These are phyloP conservation scores for Dujonia santamariae DNA, from an alignment of 1,139 yeast genomes.

Conservation along the genomic window DNA sequence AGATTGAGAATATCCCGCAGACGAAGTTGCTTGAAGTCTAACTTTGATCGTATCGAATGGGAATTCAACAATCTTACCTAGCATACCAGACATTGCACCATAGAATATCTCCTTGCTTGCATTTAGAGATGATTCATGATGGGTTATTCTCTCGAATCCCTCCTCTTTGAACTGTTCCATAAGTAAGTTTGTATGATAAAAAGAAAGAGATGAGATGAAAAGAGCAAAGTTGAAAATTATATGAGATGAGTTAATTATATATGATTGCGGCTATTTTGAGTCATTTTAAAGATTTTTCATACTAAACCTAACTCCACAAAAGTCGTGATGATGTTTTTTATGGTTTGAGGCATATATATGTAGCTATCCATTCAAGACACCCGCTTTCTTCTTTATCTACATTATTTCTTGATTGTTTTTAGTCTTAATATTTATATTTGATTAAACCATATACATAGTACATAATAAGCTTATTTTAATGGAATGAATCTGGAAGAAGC, in stretches of 20 bases:
- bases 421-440: conserved; percentile 7
- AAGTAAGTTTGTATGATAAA: too few relatives aligned
- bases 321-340: too few relatives aligned
- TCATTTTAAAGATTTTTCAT: neutral
- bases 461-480: conserved; percentile 34
- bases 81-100: conserved; percentile 69
- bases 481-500: conserved; percentile 85
- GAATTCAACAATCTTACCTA: conserved; percentile 82
- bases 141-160: conserved; percentile 3
- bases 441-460: conserved; percentile 10
- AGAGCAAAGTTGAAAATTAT: too few relatives aligned
- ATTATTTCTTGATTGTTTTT: too few relatives aligned
- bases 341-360: too few relatives aligned
- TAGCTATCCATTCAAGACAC: too few relatives aligned
- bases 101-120: conserved; percentile 36
- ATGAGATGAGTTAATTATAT: too few relatives aligned
- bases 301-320: neutral
- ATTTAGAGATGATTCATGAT: conserved; percentile 10
- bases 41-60: conserved; percentile 95
- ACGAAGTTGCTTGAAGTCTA: conserved; percentile 66
- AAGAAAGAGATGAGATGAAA: too few relatives aligned
- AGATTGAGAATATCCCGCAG: conserved; percentile 7
- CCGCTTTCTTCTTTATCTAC: too few relatives aligned
- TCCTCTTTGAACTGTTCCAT: conserved; percentile 8
- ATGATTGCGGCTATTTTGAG: too few relatives aligned